Conservation (phyloP, 78 protist species). For the Parvularia atlantis region DNA sequence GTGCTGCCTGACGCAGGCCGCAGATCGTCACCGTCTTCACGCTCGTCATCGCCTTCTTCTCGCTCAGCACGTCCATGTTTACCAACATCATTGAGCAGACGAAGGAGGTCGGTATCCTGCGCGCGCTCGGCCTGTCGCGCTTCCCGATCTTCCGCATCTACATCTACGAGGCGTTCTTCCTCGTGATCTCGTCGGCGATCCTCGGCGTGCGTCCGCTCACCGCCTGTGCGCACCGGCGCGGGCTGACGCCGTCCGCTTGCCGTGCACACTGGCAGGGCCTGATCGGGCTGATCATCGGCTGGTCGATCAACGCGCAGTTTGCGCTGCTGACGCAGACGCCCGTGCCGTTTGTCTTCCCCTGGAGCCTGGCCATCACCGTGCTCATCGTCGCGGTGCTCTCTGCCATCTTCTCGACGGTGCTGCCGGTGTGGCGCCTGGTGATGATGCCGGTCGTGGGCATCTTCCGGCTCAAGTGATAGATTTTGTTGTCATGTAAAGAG, state of each 20-base stretch:
- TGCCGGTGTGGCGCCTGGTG: neutral
- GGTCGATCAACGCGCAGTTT: slow-evolving; percentile 56
- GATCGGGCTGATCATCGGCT: slow-evolving; percentile 50
- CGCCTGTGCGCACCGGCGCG: too few species aligned
- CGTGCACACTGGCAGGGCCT: too few species aligned
- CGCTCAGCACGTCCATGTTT: slow-evolving; percentile 58
- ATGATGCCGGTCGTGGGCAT: too few species aligned
- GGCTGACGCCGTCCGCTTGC: too few species aligned
- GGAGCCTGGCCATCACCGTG: slow-evolving; percentile 25
- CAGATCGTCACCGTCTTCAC: slow-evolving; percentile 65
- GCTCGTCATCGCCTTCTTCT: slow-evolving; percentile 74
- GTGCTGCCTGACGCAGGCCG: too few species aligned
- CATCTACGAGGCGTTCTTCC: slow-evolving; percentile 75
- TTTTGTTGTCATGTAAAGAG: too few species aligned
- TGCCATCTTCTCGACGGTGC: slow-evolving; percentile 31
- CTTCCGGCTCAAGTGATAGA: too few species aligned
- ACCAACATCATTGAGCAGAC: slow-evolving; percentile 74
- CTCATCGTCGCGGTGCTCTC: slow-evolving; percentile 32
- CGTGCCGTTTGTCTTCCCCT: slow-evolving; percentile 69
- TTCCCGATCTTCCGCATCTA: slow-evolving; percentile 37
- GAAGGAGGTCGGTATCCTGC: slow-evolving; percentile 79
- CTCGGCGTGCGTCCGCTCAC: slow-evolving; percentile 42
- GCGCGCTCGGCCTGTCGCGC: slow-evolving; percentile 23
- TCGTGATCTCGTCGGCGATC: slow-evolving; percentile 69
- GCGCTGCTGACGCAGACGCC: slow-evolving; percentile 70